phyloP scores from a whole-genome alignment of 805 yeast species.

The Suhomyces pyralidae region DNA sequence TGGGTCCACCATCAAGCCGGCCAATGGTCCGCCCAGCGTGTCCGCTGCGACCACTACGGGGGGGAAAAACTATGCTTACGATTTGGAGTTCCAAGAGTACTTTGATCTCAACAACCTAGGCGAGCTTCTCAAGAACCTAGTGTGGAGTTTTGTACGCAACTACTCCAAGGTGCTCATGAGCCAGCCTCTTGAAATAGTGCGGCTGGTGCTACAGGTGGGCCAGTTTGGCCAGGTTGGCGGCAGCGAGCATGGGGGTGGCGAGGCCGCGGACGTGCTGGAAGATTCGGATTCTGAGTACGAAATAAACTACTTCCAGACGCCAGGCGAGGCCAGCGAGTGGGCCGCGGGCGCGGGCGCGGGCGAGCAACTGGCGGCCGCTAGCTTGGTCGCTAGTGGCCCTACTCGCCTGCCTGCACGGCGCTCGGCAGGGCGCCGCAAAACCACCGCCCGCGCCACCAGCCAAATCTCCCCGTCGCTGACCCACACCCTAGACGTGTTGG shows the following conservation, averaged over 20 bases:
- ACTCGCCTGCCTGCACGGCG: neutral
- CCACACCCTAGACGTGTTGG: constrained; percentile 64
- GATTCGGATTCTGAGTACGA: constrained; percentile 22
- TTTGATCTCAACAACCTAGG: constrained; percentile 57
- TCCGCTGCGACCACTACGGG: neutral
- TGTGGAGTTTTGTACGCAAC: constrained; percentile 60
- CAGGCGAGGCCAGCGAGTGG: constrained; percentile 11
- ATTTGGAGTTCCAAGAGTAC: constrained; percentile 64
- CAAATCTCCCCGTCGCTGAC: constrained; percentile 56
- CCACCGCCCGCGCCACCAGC: neutral
- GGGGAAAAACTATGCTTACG: constrained; percentile 47
- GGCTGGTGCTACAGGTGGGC: constrained; percentile 79
- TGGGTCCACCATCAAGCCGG: constrained; percentile 1
- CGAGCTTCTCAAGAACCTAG: constrained; percentile 54
- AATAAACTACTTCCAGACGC: constrained; percentile 35
- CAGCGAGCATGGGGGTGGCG: neutral
- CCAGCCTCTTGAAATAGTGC: constrained; percentile 86
- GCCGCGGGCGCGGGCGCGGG: neutral
- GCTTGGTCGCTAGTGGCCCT: neutral
- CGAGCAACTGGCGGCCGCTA: neutral
- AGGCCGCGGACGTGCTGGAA: neutral
- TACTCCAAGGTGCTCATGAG: constrained; percentile 67
- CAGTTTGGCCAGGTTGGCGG: constrained; percentile 61
- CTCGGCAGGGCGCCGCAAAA: neutral
- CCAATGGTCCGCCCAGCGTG: neutral